Evolutionary conservation across 2,329 filamentous ascomycete genomes (phyloP).

Genomic region (Nakataea oryzae): DNA sequence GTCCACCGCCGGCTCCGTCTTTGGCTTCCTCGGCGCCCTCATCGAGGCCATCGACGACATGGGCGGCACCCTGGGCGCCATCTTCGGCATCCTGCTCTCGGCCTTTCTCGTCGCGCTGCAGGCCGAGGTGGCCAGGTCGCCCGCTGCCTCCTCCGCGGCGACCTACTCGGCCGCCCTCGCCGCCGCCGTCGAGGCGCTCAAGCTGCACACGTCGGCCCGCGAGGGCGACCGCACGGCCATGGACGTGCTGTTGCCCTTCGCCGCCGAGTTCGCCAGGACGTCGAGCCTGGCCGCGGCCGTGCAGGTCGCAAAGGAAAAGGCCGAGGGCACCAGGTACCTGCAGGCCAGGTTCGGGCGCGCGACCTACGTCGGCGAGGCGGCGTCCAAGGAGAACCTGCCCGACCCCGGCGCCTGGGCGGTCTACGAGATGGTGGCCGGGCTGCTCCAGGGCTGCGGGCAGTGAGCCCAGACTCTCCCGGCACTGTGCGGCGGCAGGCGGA

Average conservation of each 20-base stretch:
- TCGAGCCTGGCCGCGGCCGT: constrained; percentile 42
- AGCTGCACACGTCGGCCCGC: constrained; percentile 42
- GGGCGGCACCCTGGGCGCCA: constrained; percentile 41
- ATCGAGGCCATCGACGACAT: constrained; percentile 29
- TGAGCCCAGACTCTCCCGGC: too few relatives aligned
- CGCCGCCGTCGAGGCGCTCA: constrained; percentile 33
- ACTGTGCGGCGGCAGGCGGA: too few relatives aligned
- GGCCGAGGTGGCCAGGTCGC: constrained; percentile 23
- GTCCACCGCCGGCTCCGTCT: constrained; percentile 32
- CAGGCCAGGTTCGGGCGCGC: constrained; percentile 55
- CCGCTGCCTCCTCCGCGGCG: constrained; percentile 14
- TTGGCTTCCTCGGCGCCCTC: constrained; percentile 34
- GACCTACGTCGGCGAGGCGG: constrained; percentile 50
- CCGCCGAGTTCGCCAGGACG: constrained; percentile 30
- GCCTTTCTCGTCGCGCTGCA: constrained; percentile 37
- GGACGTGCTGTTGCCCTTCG: constrained; percentile 44
- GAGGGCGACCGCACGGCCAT: constrained; percentile 47
- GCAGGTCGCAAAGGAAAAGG: constrained; percentile 45
- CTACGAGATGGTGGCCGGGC: too few relatives aligned
- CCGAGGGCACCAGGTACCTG: constrained; percentile 54
- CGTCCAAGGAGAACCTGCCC: constrained; percentile 42
- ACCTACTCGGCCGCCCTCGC: constrained; percentile 33
- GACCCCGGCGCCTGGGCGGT: constrained; percentile 57
- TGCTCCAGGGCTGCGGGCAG: too few relatives aligned
- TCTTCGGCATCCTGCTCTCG: constrained; percentile 30